Evolutionary conservation across 2,329 filamentous ascomycete genomes (phyloP).

Genomic region (Pezicula radicicola): DNA sequence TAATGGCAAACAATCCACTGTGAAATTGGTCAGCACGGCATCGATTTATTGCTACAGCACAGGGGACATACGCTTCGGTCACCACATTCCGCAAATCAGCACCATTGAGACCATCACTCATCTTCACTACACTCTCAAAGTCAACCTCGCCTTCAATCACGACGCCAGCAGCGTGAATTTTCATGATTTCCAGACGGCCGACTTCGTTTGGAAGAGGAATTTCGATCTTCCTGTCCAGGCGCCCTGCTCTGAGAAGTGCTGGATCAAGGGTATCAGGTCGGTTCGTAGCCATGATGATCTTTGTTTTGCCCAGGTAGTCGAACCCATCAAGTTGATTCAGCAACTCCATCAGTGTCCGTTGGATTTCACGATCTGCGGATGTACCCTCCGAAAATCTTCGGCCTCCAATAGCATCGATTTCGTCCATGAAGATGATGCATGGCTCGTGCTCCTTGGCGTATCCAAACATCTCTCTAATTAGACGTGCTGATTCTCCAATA

Average conservation of each 20-base stretch:
- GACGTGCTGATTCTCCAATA: conserved; percentile 93
- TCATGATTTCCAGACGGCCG: conserved; percentile 91
- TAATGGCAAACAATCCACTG: conserved; percentile 95
- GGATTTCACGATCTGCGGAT: conserved; percentile 95
- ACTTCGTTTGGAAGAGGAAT: conserved; percentile 97
- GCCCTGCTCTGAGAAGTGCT: conserved; percentile 84
- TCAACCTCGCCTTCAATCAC: conserved; percentile 93
- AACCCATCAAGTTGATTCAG: conserved; percentile 98
- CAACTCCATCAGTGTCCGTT: conserved; percentile 96
- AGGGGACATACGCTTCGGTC: conserved; percentile 82
- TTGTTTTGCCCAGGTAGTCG: conserved; percentile 98
- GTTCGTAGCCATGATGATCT: conserved; percentile 99
- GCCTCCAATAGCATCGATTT: conserved; percentile 98
- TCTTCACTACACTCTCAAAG: conserved; percentile 99
- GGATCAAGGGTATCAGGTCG: conserved; percentile 94
- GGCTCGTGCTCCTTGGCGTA: conserved; percentile 99
- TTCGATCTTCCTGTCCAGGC: conserved; percentile 96
- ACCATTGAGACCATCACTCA: conserved; percentile 97
- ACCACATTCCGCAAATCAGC: conserved; percentile 97
- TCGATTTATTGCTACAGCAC: background rate
- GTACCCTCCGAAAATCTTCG: conserved; percentile 96
- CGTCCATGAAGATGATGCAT: conserved; percentile 99
- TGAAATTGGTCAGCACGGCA: conserved; percentile 22
- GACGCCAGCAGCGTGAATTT: conserved; percentile 89
- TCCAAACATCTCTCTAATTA: conserved; percentile 99